phyloP scores from a whole-genome alignment of 257 asterid genomes.

The Prunella vulgaris region DNA sequence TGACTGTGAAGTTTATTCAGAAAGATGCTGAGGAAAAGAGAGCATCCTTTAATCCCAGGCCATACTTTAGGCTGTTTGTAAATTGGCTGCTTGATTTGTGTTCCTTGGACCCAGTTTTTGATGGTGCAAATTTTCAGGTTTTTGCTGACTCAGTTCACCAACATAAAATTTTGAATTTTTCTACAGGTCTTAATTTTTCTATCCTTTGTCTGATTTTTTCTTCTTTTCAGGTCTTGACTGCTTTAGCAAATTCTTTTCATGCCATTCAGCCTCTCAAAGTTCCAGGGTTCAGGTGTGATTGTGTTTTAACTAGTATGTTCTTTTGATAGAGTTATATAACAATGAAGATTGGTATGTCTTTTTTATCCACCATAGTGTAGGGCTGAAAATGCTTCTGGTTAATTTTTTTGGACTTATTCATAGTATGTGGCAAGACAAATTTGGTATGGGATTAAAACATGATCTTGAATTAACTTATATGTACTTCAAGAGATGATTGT shows the following conservation, averaged over 20 bases:
- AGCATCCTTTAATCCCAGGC: slow-evolving; percentile 74
- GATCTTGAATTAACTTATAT: neutral
- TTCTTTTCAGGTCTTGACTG: slow-evolving; percentile 65
- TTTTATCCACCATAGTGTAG: neutral
- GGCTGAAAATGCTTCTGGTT: neutral
- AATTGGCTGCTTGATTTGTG: slow-evolving; percentile 91
- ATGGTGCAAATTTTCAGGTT: slow-evolving; percentile 97
- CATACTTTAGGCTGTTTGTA: slow-evolving; percentile 82
- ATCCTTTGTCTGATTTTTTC: neutral
- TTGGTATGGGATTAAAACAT: neutral
- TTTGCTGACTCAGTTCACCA: neutral
- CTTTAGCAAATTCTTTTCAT: slow-evolving; percentile 84
- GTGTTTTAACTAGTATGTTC: neutral
- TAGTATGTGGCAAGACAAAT: neutral
- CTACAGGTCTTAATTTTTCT: neutral
- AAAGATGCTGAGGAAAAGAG: slow-evolving; percentile 80
- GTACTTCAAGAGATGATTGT: neutral
- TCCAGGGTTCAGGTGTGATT: slow-evolving; percentile 86
- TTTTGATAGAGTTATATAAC: neutral
- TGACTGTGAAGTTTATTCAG: slow-evolving; percentile 72
- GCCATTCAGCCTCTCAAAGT: slow-evolving; percentile 94
- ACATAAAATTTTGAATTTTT: neutral
- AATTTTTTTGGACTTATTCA: neutral
- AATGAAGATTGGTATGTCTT: too few relatives aligned
- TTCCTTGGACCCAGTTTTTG: slow-evolving; percentile 84